These are phyloP conservation scores for Seminavis robusta DNA, from an alignment of 108 stramenopile species.

Conservation along the genomic window DNA sequence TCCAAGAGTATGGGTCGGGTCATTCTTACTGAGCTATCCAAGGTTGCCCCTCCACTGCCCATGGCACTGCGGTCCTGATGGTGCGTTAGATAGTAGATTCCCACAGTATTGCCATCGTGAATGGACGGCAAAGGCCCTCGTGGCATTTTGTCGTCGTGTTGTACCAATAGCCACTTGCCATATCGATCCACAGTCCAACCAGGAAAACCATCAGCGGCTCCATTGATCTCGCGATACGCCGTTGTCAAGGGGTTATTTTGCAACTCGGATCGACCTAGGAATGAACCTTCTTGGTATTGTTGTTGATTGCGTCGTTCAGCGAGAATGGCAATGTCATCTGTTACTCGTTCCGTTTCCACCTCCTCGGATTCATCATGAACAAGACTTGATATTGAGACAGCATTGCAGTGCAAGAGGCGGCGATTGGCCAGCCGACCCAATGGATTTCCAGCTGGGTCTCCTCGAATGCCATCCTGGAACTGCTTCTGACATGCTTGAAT, in stretches of 20 bases:
- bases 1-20: constrained; percentile 60
- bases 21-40: no score
- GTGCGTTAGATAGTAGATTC: constrained; percentile 67
- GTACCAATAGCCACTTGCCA: constrained; percentile 74
- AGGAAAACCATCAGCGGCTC: constrained; percentile 78
- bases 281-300: constrained; percentile 52
- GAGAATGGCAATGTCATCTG: constrained; percentile 70
- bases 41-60: constrained; percentile 34
- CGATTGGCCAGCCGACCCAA: constrained; percentile 66
- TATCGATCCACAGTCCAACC: constrained; percentile 85
- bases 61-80: constrained; percentile 55
- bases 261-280: constrained; percentile 54
- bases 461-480: constrained; percentile 67
- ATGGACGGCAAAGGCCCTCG: constrained; percentile 77
- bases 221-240: constrained; percentile 81
- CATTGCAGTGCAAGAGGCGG: constrained; percentile 68
- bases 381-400: constrained; percentile 63
- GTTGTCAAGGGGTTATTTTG: constrained; percentile 50
- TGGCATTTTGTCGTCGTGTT: constrained; percentile 53
- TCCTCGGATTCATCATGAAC: constrained; percentile 39
- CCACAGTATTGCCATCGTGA: constrained; percentile 77
- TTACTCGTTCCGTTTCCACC: constrained; percentile 27
- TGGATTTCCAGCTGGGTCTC: constrained; percentile 69
- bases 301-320: constrained; percentile 53
- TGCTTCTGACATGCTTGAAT: constrained; percentile 54